These are phyloP conservation scores for Oenanthe sinensis DNA, from an alignment of 129 eudicot species.

Conservation along the genomic window DNA sequence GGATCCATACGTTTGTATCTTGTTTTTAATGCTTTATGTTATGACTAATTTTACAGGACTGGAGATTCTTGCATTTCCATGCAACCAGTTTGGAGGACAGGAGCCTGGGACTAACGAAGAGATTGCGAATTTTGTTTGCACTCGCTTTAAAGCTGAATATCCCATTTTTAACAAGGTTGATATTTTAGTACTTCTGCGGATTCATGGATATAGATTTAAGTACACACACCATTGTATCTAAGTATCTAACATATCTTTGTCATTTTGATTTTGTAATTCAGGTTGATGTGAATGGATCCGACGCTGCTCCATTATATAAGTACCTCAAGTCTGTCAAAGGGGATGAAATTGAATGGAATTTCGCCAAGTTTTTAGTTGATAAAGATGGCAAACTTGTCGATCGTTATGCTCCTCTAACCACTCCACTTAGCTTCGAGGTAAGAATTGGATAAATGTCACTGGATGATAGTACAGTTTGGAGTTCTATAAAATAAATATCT, in stretches of 20 bases:
- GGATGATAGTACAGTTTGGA: background rate
- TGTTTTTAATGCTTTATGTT: background rate
- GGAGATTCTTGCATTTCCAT: constrained; percentile 89
- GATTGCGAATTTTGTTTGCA: background rate
- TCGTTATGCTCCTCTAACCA: constrained; percentile 38
- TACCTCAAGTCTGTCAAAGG: background rate
- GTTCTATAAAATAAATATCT: background rate
- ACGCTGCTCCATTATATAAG: background rate
- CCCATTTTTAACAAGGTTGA: background rate
- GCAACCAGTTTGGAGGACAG: constrained; percentile 47
- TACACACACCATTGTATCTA: too few relatives aligned
- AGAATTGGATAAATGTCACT: background rate
- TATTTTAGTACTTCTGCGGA: too few relatives aligned
- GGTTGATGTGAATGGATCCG: background rate
- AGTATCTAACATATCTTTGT: background rate
- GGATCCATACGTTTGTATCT: background rate
- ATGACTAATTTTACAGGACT: constrained; percentile 33
- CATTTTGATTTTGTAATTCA: too few relatives aligned
- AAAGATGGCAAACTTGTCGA: constrained; percentile 1
- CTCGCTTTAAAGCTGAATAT: background rate
- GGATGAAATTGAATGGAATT: background rate
- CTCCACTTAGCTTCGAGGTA: constrained; percentile 69
- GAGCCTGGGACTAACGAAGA: background rate
- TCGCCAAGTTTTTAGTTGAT: background rate
- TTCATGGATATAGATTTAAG: too few relatives aligned